These are phyloP conservation scores for Botryotinia convoluta DNA, from an alignment of 2,329 filamentous ascomycete species.

Conservation along the genomic window DNA sequence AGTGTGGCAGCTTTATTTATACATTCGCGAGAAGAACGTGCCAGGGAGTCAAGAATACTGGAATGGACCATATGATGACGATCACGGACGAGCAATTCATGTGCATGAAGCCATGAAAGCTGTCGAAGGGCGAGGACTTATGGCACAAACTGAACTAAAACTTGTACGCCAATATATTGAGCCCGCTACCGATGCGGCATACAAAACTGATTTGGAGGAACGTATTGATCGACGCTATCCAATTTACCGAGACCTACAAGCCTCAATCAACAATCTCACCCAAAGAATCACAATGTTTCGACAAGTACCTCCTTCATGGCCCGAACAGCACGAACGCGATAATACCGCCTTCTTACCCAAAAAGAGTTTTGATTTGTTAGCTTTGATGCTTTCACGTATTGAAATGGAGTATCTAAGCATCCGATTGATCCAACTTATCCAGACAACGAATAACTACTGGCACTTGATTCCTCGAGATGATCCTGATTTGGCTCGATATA, in stretches of 20 bases:
- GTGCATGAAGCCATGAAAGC: conserved; percentile 16
- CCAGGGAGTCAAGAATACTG: conserved; percentile 13
- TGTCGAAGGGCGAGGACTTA: conserved; percentile 2
- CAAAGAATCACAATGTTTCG: conserved; percentile 11
- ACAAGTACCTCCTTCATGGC: conserved; percentile 15
- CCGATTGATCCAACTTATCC: conserved; percentile 13
- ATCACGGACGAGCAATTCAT: conserved; percentile 14
- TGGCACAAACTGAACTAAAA: neutral
- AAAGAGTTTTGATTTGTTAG: conserved; percentile 4
- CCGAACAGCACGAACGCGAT: conserved; percentile 19
- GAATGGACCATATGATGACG: conserved; percentile 18
- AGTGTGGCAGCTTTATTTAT: conserved; percentile 1
- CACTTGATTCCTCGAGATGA: conserved; percentile 15
- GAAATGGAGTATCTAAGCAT: conserved; percentile 19
- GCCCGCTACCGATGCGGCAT: neutral
- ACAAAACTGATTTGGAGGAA: conserved; percentile 12
- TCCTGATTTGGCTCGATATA: neutral
- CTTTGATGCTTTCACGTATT: conserved; percentile 16
- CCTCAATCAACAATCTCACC: conserved; percentile 9
- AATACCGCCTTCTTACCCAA: conserved; percentile 11
- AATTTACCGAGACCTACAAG: conserved; percentile 11
- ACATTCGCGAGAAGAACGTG: neutral
- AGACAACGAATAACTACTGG: conserved; percentile 3
- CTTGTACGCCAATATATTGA: conserved; percentile 12
- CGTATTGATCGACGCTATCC: conserved; percentile 15